A percentile compares a stretch with the other conserved stretches of the same genome.
Evolutionary conservation across 1,284 basidiomycete species (phyloP).

Genomic region (Ceratobasidium sp.): DNA sequence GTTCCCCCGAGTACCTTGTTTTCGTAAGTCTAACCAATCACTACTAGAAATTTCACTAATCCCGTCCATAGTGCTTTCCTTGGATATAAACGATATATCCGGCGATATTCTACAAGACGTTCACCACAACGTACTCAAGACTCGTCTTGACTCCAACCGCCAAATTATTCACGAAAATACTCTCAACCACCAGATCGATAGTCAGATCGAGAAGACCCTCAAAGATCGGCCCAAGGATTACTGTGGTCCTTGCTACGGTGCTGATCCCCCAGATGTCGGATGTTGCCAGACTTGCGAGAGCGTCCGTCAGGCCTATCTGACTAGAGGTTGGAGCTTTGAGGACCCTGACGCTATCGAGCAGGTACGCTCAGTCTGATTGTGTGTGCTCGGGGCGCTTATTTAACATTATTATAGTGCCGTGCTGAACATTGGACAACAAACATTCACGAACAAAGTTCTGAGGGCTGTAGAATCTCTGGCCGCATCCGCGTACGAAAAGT

Average conservation of each 20-base stretch:
- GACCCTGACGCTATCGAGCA: constrained; percentile 94
- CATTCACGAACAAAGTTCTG: constrained; percentile 89
- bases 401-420: constrained; percentile 70
- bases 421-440: constrained; percentile 96
- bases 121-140: constrained; percentile 89
- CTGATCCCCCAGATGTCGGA: constrained; percentile 77
- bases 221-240: constrained; percentile 71
- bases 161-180: constrained; percentile 62
- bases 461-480: constrained; percentile 95
- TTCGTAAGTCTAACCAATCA: constrained; percentile 69
- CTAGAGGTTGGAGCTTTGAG: constrained; percentile 93
- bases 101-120: constrained; percentile 93
- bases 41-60: background rate
- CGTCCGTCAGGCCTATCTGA: constrained; percentile 89
- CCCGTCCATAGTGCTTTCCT: constrained; percentile 75
- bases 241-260: constrained; percentile 98
- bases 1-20: constrained; percentile 97
- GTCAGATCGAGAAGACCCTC: constrained; percentile 84
- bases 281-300: constrained; percentile 99
- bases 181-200: constrained; percentile 66
- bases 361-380: constrained; percentile 58
- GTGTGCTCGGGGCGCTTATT: no score
- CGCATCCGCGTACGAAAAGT: constrained; percentile 97
- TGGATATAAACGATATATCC: constrained; percentile 98
- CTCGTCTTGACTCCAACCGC: constrained; percentile 75